phyloP scores from a whole-genome alignment of 352 stramenopile genomes.

The Globisporangium spinosum region DNA sequence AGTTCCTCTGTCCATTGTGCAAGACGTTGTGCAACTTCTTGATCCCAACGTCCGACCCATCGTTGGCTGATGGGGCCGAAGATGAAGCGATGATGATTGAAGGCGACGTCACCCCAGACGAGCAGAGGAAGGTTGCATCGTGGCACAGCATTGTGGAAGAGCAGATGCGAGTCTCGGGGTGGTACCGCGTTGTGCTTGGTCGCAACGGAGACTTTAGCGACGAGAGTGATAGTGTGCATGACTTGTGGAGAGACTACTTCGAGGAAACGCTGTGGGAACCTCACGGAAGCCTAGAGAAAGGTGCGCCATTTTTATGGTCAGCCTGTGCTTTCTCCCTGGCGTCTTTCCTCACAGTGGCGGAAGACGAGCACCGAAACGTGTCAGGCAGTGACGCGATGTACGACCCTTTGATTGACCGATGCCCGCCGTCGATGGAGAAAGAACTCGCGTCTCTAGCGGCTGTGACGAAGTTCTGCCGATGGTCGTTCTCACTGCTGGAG shows the following conservation, averaged over 20 bases:
- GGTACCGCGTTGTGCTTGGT: constrained; percentile 68
- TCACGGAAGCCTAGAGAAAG: constrained; percentile 83
- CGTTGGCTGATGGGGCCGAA: constrained; percentile 8
- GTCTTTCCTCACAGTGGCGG: constrained; percentile 65
- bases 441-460: constrained; percentile 71
- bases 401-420: constrained; percentile 54
- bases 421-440: constrained; percentile 70
- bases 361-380: constrained; percentile 44
- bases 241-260: constrained; percentile 86
- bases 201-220: constrained; percentile 53
- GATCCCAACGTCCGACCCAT: constrained; percentile 70
- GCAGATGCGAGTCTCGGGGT: constrained; percentile 58
- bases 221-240: constrained; percentile 56
- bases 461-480: constrained; percentile 84
- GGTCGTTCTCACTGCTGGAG: constrained; percentile 84
- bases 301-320: constrained; percentile 81
- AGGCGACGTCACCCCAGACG: constrained; percentile 16
- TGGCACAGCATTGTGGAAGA: constrained; percentile 65
- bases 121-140: constrained; percentile 12
- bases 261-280: constrained; percentile 86
- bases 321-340: constrained; percentile 77
- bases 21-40: constrained; percentile 92
- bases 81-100: constrained; percentile 15
- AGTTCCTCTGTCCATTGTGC: constrained; percentile 91
- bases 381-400: constrained; percentile 26